Conservation (phyloP, 108 stramenopile species). For the Aurantiochytrium sp. region DNA sequence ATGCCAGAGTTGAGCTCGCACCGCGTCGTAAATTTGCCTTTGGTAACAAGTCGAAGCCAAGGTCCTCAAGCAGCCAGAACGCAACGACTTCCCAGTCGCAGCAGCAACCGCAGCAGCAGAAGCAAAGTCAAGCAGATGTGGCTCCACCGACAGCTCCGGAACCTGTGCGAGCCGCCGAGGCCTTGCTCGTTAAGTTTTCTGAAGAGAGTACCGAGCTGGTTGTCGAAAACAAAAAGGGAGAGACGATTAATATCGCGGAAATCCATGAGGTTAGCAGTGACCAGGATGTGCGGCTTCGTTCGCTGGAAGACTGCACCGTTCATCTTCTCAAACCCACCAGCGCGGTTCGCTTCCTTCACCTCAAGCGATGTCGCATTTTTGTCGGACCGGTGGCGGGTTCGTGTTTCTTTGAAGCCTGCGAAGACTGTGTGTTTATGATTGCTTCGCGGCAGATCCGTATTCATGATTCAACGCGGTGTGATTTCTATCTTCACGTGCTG, state of each 20-base stretch:
- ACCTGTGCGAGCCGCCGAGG: background rate
- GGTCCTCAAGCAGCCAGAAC: background rate
- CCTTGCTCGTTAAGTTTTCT: background rate
- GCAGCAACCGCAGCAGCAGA: background rate
- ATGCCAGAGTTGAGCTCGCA: conserved; percentile 31
- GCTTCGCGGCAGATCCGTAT: background rate
- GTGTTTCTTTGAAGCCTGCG: conserved; percentile 10
- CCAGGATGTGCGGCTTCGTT: background rate
- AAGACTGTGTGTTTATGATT: background rate
- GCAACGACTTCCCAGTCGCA: background rate
- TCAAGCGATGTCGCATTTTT: background rate
- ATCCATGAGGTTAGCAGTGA: background rate
- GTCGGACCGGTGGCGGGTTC: conserved; percentile 14
- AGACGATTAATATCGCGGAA: background rate
- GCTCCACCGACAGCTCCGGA: background rate
- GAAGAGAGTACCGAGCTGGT: background rate
- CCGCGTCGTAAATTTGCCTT: conserved; percentile 34
- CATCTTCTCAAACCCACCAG: background rate
- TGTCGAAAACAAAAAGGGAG: background rate
- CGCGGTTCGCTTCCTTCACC: conserved; percentile 4
- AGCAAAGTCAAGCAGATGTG: background rate
- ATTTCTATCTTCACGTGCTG: conserved; percentile 36
- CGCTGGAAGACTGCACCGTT: background rate
- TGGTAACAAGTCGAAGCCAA: background rate
- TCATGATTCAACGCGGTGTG: conserved; percentile 23